A percentile compares a stretch with the other conserved stretches of the same genome.
Conservation (phyloP, 2,329 filamentous ascomycete species). For the Paecilomyces niveus region DNA sequence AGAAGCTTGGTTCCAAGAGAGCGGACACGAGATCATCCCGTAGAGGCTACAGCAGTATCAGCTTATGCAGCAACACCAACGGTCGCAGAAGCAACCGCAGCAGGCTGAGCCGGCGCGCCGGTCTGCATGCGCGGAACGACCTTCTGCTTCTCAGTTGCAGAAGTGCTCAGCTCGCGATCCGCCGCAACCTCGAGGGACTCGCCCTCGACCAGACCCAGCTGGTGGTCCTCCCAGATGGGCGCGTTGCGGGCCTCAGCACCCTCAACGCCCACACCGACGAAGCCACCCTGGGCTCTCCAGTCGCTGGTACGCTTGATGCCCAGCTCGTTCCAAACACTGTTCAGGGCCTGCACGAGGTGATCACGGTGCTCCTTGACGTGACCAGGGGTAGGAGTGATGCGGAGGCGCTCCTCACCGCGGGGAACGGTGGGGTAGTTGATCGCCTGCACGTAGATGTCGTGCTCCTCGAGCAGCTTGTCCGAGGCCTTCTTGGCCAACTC, state of each 20-base stretch:
- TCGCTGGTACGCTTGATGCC: constrained; percentile 87
- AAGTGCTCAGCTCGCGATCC: constrained; percentile 31
- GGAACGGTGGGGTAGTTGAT: constrained; percentile 99
- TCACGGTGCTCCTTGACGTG: constrained; percentile 80
- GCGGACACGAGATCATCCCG: neutral
- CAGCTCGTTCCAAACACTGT: constrained; percentile 81
- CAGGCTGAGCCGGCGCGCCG: constrained; percentile 10
- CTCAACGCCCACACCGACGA: constrained; percentile 83
- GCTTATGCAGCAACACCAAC: constrained; percentile 23
- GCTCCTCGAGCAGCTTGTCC: constrained; percentile 81
- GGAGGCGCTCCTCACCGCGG: constrained; percentile 91
- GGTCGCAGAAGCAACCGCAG: constrained; percentile 15
- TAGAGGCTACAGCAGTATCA: neutral
- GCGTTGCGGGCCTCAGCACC: constrained; percentile 50
- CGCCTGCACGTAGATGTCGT: constrained; percentile 93
- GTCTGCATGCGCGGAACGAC: constrained; percentile 6
- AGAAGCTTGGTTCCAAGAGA: neutral
- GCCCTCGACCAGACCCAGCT: constrained; percentile 62
- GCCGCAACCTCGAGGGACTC: constrained; percentile 55
- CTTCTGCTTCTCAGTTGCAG: constrained; percentile 8
- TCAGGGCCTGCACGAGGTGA: constrained; percentile 74
- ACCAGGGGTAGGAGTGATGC: constrained; percentile 92
- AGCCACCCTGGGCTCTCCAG: constrained; percentile 86
- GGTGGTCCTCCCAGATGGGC: constrained; percentile 87
- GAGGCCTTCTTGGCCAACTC: constrained; percentile 87